Percentiles rank a stretch among this genome's conserved stretches.
phyloP scores from a whole-genome alignment of 2,329 filamentous ascomycete species.

The Chrysosporium keratinophilum region DNA sequence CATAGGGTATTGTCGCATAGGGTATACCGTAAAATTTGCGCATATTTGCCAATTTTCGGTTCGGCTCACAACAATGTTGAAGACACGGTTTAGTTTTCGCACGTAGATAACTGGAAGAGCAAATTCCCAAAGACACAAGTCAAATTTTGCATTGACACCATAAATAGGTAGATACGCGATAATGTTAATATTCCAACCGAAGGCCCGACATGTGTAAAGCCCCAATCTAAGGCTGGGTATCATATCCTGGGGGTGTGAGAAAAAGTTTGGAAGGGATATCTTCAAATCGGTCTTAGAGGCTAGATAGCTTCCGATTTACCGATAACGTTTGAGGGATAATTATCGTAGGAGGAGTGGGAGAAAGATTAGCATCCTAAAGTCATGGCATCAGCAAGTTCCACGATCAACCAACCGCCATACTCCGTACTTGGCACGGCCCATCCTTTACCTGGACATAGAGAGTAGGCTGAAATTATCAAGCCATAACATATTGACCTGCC shows the following conservation, averaged over 20 bases:
- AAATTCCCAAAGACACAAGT: not conserved
- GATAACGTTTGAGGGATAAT: not conserved
- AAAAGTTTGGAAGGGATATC: too few relatives aligned
- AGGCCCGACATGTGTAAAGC: too few relatives aligned
- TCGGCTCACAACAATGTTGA: not conserved
- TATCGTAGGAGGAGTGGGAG: not conserved
- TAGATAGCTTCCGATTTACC: not conserved
- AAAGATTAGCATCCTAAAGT: not conserved
- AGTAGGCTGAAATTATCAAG: not conserved
- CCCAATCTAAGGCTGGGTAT: too few relatives aligned
- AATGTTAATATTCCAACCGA: not conserved
- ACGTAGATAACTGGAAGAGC: not conserved
- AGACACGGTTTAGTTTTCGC: slow-evolving; percentile 4
- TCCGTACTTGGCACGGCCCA: not conserved
- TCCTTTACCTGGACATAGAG: not conserved
- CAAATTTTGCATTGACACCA: slow-evolving; percentile 2
- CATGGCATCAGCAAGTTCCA: not conserved
- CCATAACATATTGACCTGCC: not conserved
- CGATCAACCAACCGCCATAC: not conserved
- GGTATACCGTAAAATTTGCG: not conserved
- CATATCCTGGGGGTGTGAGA: too few relatives aligned
- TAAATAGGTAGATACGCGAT: slow-evolving; percentile 7
- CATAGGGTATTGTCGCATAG: too few relatives aligned
- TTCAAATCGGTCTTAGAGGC: too few relatives aligned
- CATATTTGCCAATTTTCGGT: not conserved